Base-by-base conservation (phyloP, 2,329 filamentous ascomycete species). In the Fusarium piperis region DNA sequence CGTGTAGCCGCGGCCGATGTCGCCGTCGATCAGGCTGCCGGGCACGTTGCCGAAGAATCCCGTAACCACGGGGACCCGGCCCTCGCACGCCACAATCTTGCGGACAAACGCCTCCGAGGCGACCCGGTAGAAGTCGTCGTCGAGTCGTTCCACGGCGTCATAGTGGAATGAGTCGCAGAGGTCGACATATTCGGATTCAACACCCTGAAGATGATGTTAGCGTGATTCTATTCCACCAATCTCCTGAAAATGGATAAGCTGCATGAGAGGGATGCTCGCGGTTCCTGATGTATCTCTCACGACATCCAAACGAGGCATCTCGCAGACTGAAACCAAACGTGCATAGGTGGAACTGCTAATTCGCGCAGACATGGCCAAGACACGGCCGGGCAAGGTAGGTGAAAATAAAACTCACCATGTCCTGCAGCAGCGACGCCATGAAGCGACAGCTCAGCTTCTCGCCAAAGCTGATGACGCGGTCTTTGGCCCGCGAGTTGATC, bases 1-100 rank as follows among this genome's bases (percentile, higher is more conserved):
- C 11, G 96, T 98, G 82, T 99, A 99, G 32, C 96, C 96, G 75
- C 96, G 92, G 20, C 96, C 96, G 71, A 99, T 93, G 75, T 97
- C 93, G 44, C 90, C 90, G 75, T 95, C 93, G 75, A 99, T 90
- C 64, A 99, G 87, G 68, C 95, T 95, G 15, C 95, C 95, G 0
- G 95, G 95, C 3, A 98, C 93, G 64, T 92, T 93, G 65, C 96
- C 96, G 80, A 99, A 99, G 85, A 96, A 99, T 16, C 96, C 96
- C 13, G 96, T 98, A 56, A 95, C 86, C 4, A 96, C 92, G 1
- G 93, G 93, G 1, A 95, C 90, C 66, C 89, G 88, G 73, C 89
- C 86, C 36, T 85, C 88, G 76, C 92, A 95, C 3, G 88, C 87
- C 46, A 83, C 78, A 61, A 96, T 86, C 78, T 91, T 91, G 74